Evolutionary conservation across 768 basidiomycete species (phyloP), one percentile per base, ranked within the genome.

Genomic region (Serendipita sp.): DNA sequence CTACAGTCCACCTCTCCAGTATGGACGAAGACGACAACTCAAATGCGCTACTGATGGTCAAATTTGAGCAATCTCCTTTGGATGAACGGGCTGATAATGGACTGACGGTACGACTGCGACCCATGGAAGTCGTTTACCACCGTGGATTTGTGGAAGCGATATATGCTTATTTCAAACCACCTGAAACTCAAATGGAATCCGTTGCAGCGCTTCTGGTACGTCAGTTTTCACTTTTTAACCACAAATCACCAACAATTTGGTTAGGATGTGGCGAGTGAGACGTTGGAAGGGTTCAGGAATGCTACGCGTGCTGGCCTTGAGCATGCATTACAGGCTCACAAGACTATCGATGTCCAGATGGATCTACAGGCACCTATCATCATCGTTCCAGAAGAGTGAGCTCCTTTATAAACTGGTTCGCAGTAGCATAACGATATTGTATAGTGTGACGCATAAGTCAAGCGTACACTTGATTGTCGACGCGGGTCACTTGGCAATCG

Each of bases 81-180:
- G 92, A 96, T 72, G 85, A 86, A 63, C 83, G 90, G 48, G 92
- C 96, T 30, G 95, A 98, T 72, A 95, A 81, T 70, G 91, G 88
- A 1, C 77, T 99, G 63, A 89, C 88, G 11, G 82, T 94, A 54
- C 86, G 85, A 65, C 88, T 97, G 89, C 83, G 90, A 10, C 88
- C 95, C 70, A 88, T 95, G 85, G 95, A 98, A 74, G 87, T 99
- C 68, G 89, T 99, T 46, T 99, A 99, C 72, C 92, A 97, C 72
- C 83, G 79, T 70, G 92, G 90, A 30, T 97, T 95, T 72, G 80
- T 98, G 34, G 96, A 98, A 76, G 89, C 89, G 2, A 82, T 98
- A 24, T 86, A 87, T 70, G 82, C 79, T 67, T 99, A 98, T 76
- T 86, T 99, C 76, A 89, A 86, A 71, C 95, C 93, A 1, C 95